These are phyloP conservation scores for Quercus rubra DNA, from an alignment of 306 rosid genomes.

Conservation along the genomic window DNA sequence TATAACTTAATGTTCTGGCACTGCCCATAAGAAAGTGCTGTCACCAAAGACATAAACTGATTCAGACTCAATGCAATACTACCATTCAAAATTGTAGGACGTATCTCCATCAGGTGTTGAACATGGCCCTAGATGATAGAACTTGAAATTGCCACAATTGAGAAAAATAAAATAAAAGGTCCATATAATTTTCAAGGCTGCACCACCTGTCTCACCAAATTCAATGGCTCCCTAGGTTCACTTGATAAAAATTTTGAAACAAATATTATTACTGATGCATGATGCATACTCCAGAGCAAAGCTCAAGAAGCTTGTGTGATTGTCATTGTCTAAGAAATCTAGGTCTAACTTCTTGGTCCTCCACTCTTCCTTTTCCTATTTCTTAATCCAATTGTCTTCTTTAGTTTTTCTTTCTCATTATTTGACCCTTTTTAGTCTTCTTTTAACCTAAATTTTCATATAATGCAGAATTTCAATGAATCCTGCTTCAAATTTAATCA, in stretches of 20 bases:
- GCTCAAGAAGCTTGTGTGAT: neutral
- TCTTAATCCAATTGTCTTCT: neutral
- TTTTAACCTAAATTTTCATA: no score
- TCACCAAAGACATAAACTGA: neutral
- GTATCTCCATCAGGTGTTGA: neutral
- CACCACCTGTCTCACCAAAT: neutral
- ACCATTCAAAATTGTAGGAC: neutral
- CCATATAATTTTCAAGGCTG: neutral
- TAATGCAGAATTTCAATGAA: neutral
- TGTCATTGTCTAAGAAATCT: neutral
- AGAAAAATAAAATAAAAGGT: neutral
- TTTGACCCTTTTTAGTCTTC: no score
- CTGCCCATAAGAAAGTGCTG: neutral
- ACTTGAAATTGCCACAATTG: neutral
- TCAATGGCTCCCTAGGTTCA: neutral
- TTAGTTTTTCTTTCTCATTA: neutral
- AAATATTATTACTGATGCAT: neutral
- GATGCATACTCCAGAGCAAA: neutral
- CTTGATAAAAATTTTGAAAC: neutral
- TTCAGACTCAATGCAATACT: neutral
- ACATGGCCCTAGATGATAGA: neutral
- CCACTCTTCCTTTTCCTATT: neutral
- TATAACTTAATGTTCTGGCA: no score
- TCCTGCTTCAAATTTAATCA: neutral
- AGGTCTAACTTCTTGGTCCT: neutral